Base-by-base conservation (phyloP, 352 stramenopile genomes). In the Phytophthora crassamura region DNA sequence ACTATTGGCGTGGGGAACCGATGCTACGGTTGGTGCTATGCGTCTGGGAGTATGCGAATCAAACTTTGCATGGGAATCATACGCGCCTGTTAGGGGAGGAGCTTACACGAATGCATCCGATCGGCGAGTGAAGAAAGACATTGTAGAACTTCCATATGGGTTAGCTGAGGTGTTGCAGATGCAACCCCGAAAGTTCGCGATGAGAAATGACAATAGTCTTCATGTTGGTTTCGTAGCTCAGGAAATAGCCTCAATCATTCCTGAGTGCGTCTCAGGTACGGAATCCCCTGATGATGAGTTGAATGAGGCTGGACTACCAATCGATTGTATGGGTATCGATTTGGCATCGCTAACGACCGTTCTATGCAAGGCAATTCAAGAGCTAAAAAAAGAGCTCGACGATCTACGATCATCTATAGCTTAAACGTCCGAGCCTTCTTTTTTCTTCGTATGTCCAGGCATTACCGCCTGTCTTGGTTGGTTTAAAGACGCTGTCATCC, bases 101-200 rank as follows among this genome's bases (percentile, higher is more conserved):
- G 30, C 48, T 9, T 55, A 45, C 45, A 55, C 48, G 5, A 55
- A 55, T 55, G 48, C 30, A n/a, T 45, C 33, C 4, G 48, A 55
- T 34, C 32, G 34, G 18, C 8, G 34, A 34, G 1, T 55, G 18
- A 55, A 55, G 34, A 30, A 32, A 35, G 32, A 45, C n/a, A 55
- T 43, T 20, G 33, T 33, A 7, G 48, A 55, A 8, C 15, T 28
- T 34, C 6, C 15, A 18, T 45, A 55, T 11, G 48, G 45, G 2
- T 28, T 52, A 12, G 15, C 7, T 40, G 30, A 35, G 4, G n/a
- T n/a, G n/a, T n/a, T n/a, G n/a, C n/a, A n/a, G n/a, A n/a, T n/a
- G n/a, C n/a, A n/a, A n/a, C n/a, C n/a, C n/a, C n/a, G n/a, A n/a
- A n/a, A n/a, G n/a, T n/a, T n/a, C n/a, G n/a, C n/a, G n/a, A n/a